Conservation (phyloP, 495 filamentous ascomycete genomes). For the Aspergillus sparsus region DNA sequence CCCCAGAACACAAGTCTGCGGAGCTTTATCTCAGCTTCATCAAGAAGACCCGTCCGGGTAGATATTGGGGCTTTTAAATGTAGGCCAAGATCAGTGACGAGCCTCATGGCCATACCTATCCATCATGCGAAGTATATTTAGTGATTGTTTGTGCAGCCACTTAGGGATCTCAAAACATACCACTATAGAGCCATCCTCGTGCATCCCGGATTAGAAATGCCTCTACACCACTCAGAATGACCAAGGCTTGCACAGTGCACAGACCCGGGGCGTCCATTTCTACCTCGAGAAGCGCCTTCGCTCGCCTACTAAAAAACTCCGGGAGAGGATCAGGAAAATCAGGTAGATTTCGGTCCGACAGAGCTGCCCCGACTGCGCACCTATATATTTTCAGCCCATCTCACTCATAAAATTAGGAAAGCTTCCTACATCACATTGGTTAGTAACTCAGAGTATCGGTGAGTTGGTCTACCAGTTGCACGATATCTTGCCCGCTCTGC, state of each 20-base stretch:
- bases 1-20: not conserved
- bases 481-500: slow-evolving; percentile 1
- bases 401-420: not conserved
- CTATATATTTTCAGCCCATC: slow-evolving; percentile 5
- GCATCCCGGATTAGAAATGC: slow-evolving; percentile 22
- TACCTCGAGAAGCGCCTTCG: slow-evolving; percentile 29
- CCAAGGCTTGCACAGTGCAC: slow-evolving; percentile 31
- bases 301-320: slow-evolving; percentile 28
- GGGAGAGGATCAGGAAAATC: slow-evolving; percentile 21
- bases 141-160: too few relatives aligned
- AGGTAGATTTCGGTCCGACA: slow-evolving; percentile 18
- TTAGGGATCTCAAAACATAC: too few relatives aligned
- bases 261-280: slow-evolving; percentile 31
- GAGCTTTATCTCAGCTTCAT: not conserved
- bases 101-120: not conserved
- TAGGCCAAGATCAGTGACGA: not conserved
- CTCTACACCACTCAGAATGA: slow-evolving; percentile 29
- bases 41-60: not conserved
- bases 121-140: too few relatives aligned
- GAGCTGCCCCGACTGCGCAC: slow-evolving; percentile 27
- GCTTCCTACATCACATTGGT: slow-evolving; percentile 35
- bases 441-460: slow-evolving; percentile 30
- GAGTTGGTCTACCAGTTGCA: slow-evolving; percentile 14
- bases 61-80: not conserved
- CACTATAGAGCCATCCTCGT: slow-evolving; percentile 34